Percentiles rank a stretch among this genome's conserved stretches.
phyloP scores from a whole-genome alignment of 495 filamentous ascomycete species.

The Penicillium maclennaniae region DNA sequence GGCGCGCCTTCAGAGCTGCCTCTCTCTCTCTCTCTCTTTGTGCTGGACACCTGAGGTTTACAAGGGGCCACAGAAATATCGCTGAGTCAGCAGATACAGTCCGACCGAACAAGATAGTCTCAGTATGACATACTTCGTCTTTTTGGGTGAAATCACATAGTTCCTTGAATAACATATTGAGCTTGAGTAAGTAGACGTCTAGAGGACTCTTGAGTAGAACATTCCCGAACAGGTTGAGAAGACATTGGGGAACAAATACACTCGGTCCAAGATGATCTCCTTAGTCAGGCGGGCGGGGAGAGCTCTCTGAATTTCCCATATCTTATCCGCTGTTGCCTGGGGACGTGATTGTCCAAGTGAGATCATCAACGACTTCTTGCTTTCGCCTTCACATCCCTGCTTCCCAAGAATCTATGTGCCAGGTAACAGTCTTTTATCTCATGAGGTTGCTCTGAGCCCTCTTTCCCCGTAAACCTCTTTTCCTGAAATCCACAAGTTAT shows the following conservation, averaged over 20 bases:
- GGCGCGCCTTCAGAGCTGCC: conserved; percentile 1
- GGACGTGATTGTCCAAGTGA: background rate
- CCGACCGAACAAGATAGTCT: no score
- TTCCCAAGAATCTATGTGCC: background rate
- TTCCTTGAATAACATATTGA: no score
- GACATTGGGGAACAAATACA: no score
- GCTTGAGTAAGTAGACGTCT: no score
- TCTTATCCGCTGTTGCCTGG: conserved; percentile 25
- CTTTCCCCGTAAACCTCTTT: background rate
- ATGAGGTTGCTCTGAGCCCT: conserved; percentile 5
- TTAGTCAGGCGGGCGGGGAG: conserved; percentile 1
- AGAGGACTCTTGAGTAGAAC: no score
- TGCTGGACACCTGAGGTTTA: background rate
- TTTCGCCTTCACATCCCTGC: background rate
- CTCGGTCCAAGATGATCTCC: no score
- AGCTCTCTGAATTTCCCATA: conserved; percentile 9
- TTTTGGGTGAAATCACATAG: no score
- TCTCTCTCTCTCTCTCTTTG: no score
- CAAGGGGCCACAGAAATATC: background rate
- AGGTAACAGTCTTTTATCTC: conserved; percentile 15
- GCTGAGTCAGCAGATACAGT: conserved; percentile 8
- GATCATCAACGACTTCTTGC: conserved; percentile 5
- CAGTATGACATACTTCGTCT: no score
- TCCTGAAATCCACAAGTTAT: background rate
- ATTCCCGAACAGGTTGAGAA: no score